Percentiles rank a stretch among this genome's conserved stretches.
These are phyloP conservation scores for Pichia nakasei DNA, from an alignment of 805 yeast species.

Conservation along the genomic window DNA sequence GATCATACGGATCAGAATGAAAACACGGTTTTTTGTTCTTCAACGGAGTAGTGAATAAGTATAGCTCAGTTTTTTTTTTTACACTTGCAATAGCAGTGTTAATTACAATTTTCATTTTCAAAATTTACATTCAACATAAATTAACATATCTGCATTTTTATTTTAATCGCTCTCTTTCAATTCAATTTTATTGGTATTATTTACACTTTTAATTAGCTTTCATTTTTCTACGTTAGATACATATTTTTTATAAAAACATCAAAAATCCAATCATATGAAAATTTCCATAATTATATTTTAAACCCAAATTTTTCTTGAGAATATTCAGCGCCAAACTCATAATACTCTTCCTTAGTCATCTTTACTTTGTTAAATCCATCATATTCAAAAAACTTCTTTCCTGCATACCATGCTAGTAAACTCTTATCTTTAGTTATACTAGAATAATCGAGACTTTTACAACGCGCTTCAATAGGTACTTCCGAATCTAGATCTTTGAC, in stretches of 20 bases:
- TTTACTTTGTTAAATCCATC: conserved; percentile 42
- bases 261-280: too few species aligned
- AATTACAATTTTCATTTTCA: too few species aligned
- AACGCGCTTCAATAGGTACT: conserved; percentile 63
- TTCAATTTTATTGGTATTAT: too few species aligned
- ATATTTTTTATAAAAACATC: too few species aligned
- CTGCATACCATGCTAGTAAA: conserved; percentile 43
- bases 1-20: too few species aligned
- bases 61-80: too few species aligned
- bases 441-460: conserved; percentile 34
- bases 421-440: conserved; percentile 32
- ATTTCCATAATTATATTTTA: conserved; percentile 7
- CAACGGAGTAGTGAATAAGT: too few species aligned
- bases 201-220: neutral
- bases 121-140: too few species aligned
- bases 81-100: neutral
- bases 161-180: too few species aligned
- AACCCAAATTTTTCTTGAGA: conserved; percentile 27
- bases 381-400: conserved; percentile 36
- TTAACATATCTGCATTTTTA: too few species aligned
- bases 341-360: conserved; percentile 71
- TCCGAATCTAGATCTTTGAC: conserved; percentile 54
- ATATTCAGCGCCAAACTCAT: conserved; percentile 66
- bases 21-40: too few species aligned
- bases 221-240: too few species aligned